Evolutionary conservation across 192 early-diverging fungal species (phyloP), one percentile per base, ranked within the genome.

Genomic region (Funneliformis mosseae): DNA sequence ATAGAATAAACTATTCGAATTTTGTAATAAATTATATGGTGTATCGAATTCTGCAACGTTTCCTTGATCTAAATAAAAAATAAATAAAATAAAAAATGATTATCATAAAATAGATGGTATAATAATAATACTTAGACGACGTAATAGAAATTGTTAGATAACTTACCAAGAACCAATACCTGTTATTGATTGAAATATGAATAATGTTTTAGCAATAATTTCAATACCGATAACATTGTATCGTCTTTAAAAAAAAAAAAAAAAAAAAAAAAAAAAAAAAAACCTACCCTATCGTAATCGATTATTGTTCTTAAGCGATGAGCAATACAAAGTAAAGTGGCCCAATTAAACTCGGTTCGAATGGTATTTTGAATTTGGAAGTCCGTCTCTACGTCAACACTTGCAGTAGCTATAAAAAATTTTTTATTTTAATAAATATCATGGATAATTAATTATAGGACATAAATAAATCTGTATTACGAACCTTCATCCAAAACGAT

Each of bases 41-140:
- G 76, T 18, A 62, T 85, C 82, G 64, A 81, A 85, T 76, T 85
- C 82, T 16, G 67, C 46, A 2, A 83, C 82, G 14, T 87, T 78
- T 3, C 96, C 96, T 41, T 91, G 86, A 81, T 95, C 91, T 83
- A 97, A 41, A 23, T 48, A n/a, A 5, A 27, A 48, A 28, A 11
- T 1, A 25, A 74, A 38, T 1, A 25, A 74, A 38, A 38, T 33
- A 33, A 33, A 33, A 33, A 33, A 33, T 33, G 33, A 33, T 18
- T 16, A 27, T 18, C 9, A 55, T 16, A 74, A 74, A 3, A n/a
- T 18, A 5, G 16, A 39, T 27, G 14, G 14, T 25, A 66, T 4
- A 33, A 18, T 27, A 28, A 27, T 55, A 74, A 28, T n/a, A n/a
- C n/a, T n/a, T n/a, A 14, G 8, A 28, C 23, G 28, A 0, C 23